Conservation (phyloP, 2,329 filamentous ascomycete genomes). For the Fusarium armeniacum region DNA sequence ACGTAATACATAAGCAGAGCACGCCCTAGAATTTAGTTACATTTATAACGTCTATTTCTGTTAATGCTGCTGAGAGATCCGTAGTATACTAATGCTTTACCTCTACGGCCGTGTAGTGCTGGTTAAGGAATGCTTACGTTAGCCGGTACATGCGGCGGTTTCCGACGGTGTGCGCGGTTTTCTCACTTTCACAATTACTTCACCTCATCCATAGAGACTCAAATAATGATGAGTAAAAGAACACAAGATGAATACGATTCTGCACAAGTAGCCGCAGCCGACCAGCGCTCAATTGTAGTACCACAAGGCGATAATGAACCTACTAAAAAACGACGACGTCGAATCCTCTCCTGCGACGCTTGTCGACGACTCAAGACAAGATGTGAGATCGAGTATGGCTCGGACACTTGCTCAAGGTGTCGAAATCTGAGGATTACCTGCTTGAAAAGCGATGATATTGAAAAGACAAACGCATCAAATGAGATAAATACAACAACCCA, state of each 20-base stretch:
- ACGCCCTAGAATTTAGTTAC: background rate
- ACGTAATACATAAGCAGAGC: background rate
- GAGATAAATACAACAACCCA: background rate
- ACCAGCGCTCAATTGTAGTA: background rate
- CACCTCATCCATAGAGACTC: background rate
- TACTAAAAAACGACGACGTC: slow-evolving; percentile 31
- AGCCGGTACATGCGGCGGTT: slow-evolving; percentile 8
- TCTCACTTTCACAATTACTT: background rate
- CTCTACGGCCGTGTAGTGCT: background rate
- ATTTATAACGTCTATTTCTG: background rate
- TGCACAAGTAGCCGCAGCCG: background rate
- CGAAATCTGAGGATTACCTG: slow-evolving; percentile 34
- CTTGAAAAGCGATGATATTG: slow-evolving; percentile 25
- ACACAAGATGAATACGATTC: background rate
- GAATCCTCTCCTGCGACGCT: slow-evolving; percentile 41
- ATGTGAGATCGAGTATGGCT: slow-evolving; percentile 35
- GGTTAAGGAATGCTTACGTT: slow-evolving; percentile 7
- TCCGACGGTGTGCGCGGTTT: slow-evolving; percentile 32
- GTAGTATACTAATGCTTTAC: background rate
- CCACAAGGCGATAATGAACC: slow-evolving; percentile 11
- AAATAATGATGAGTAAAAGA: slow-evolving; percentile 22
- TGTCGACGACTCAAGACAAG: slow-evolving; percentile 43
- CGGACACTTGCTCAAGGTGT: slow-evolving; percentile 35
- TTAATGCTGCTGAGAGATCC: background rate
- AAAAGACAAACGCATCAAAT: slow-evolving; percentile 3